These are phyloP conservation scores for Cercospora janseana DNA, from an alignment of 2,329 filamentous ascomycete species.

Conservation along the genomic window DNA sequence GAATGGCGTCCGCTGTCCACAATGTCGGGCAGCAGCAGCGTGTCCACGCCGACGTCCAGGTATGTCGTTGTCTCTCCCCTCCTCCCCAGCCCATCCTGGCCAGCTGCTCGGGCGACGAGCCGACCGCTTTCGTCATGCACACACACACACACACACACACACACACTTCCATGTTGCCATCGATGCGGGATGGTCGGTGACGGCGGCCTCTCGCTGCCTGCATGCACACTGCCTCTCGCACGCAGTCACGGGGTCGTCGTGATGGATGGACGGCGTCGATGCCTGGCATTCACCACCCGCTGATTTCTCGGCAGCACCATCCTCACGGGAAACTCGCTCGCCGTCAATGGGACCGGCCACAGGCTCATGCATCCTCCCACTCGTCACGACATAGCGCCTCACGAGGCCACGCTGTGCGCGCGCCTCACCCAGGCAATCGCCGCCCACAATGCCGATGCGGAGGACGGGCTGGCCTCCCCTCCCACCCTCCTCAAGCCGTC, in stretches of 20 bases:
- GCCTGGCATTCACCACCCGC: neutral
- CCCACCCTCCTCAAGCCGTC: conserved; percentile 5
- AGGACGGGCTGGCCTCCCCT: conserved; percentile 5
- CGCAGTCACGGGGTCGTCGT: too few relatives aligned
- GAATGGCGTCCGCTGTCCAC: conserved; percentile 34
- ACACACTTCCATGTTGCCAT: too few relatives aligned
- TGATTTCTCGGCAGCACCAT: conserved; percentile 17
- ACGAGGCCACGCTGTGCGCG: conserved; percentile 31
- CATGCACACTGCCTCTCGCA: conserved; percentile 6
- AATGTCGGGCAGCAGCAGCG: conserved; percentile 23
- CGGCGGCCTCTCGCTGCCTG: conserved; percentile 1
- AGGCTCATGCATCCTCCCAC: conserved; percentile 12
- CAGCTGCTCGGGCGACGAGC: too few relatives aligned
- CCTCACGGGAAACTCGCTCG: conserved; percentile 12
- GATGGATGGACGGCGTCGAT: too few relatives aligned
- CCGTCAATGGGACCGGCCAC: conserved; percentile 13
- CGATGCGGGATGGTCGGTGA: too few relatives aligned
- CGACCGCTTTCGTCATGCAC: too few relatives aligned
- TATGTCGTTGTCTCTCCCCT: conserved; percentile 12
- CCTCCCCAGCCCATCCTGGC: neutral
- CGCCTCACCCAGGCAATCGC: conserved; percentile 26
- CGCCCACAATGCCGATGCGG: conserved; percentile 5
- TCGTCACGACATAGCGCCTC: conserved; percentile 29
- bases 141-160: too few relatives aligned
- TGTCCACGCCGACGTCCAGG: conserved; percentile 26